Base-by-base conservation (phyloP, 108 stramenopile species). In the Heterococcus sp. region DNA sequence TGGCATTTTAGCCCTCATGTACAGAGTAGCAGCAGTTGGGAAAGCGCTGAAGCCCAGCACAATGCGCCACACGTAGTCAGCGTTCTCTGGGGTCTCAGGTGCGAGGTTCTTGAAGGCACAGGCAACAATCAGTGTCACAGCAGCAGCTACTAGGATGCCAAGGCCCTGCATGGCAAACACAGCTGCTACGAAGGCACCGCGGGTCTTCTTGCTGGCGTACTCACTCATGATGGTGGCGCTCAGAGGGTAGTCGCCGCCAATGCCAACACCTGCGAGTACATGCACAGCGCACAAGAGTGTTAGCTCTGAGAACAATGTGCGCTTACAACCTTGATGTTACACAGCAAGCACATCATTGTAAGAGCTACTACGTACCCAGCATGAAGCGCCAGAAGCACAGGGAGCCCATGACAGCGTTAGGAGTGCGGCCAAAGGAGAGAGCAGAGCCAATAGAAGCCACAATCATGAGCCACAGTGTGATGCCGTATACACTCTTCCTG, bases 381-480 rank as follows among this genome's bases (percentile, higher is more conserved):
- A 58, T 58, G 46, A 58, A 58, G 21, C 46, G 46, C 46, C 46
- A 58, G 46, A 58, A 58, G 46, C 46, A 58, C 46, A 58, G 46
- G 46, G 46, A 14, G 46, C 46, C 46, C 14, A 58, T 58, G 46
- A 58, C 46, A 14, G 46, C 46, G 46, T 58, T 21, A 58, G 46
- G 46, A 21, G 46, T 14, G 46, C 21, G 8, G 46, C 46, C 46
- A 58, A 58, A 58, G 21, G 46, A 58, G 14, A 58, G 46, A 58
- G 14, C 46, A 58, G 46, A 58, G 46, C 46, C 46, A 21, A 58
- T 58, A 21, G 14, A 14, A 21, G 46, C 8, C 14, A 58, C 46
- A 21, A 58, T 21, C 46, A 58, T 58, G 46, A 58, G 46, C 46
- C 46, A 58, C 14, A 58, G 46, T 8, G 46, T 58, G 46, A 58